Evolutionary conservation across 305 asterid species (phyloP).

Genomic region (Rubia peregrina): DNA sequence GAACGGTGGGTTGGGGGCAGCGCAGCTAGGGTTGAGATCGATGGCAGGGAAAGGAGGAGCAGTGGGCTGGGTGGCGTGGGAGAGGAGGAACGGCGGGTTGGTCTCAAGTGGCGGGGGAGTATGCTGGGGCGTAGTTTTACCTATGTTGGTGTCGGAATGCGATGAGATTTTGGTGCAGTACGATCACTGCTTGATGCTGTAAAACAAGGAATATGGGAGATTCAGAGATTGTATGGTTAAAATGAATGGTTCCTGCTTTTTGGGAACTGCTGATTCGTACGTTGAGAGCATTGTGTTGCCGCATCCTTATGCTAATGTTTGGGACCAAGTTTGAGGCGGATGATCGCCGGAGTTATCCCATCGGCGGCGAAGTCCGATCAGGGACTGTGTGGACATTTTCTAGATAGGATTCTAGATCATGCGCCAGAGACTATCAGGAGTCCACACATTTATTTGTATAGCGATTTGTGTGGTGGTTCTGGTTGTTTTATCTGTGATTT

Average conservation of each 20-base stretch:
- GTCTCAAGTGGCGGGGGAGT: slow-evolving; percentile 12
- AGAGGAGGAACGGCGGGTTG: no score
- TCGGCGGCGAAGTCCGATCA: neutral
- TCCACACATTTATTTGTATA: no score
- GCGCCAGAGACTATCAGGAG: no score
- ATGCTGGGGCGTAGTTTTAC: no score
- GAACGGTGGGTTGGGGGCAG: no score
- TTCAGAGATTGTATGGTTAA: slow-evolving; percentile 14
- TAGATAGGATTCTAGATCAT: no score
- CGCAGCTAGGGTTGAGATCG: no score
- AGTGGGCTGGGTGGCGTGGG: no score
- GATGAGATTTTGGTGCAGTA: slow-evolving; percentile 31
- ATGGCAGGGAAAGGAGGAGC: no score
- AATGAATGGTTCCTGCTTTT: neutral
- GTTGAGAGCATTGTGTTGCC: neutral
- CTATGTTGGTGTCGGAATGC: slow-evolving; percentile 26
- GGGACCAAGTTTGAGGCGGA: neutral
- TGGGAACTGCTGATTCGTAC: slow-evolving; percentile 12
- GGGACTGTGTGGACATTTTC: no score
- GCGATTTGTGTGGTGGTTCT: no score
- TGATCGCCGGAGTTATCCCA: neutral
- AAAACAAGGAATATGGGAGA: slow-evolving; percentile 23
- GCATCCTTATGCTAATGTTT: neutral
- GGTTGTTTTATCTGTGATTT: no score
- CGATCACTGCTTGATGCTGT: slow-evolving; percentile 20